Evolutionary conservation across 305 asterid genomes (phyloP).

Genomic region (Striga hermonthica): DNA sequence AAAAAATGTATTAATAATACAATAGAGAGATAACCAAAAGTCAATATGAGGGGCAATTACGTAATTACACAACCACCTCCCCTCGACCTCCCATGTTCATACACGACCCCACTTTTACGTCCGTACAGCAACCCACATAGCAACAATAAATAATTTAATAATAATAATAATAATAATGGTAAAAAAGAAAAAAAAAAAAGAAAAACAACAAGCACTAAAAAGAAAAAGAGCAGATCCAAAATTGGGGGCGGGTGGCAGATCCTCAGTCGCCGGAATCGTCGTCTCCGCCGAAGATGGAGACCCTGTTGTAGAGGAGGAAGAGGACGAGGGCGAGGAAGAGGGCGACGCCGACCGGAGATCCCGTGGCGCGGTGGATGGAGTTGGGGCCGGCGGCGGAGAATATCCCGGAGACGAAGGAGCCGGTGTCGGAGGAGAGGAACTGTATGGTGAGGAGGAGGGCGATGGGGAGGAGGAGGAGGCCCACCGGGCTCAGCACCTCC

Average conservation of each 20-base stretch:
- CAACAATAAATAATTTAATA: no score
- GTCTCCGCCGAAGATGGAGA: slow-evolving; percentile 81
- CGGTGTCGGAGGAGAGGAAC: slow-evolving; percentile 79
- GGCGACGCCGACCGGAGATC: slow-evolving; percentile 90
- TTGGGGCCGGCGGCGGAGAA: slow-evolving; percentile 77
- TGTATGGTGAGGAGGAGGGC: slow-evolving; percentile 70
- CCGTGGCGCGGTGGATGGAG: slow-evolving; percentile 75
- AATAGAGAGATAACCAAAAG: background rate
- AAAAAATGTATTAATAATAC: no score
- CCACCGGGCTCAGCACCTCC: slow-evolving; percentile 70
- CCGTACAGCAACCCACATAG: slow-evolving; percentile 32
- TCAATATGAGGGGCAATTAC: slow-evolving; percentile 21
- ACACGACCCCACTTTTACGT: slow-evolving; percentile 31
- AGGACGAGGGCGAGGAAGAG: slow-evolving; percentile 58
- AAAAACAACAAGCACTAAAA: no score
- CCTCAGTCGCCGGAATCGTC: slow-evolving; percentile 69
- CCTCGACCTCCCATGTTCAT: slow-evolving; percentile 35
- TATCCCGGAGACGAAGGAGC: slow-evolving; percentile 56
- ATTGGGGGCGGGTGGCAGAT: slow-evolving; percentile 27
- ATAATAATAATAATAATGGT: background rate
- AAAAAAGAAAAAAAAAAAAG: background rate
- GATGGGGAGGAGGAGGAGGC: slow-evolving; percentile 75
- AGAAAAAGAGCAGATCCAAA: background rate
- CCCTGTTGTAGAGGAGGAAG: slow-evolving; percentile 59
- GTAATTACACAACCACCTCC: slow-evolving; percentile 24